These are phyloP conservation scores for Phytopythium mirpurense DNA, from an alignment of 352 stramenopile genomes.

Conservation along the genomic window DNA sequence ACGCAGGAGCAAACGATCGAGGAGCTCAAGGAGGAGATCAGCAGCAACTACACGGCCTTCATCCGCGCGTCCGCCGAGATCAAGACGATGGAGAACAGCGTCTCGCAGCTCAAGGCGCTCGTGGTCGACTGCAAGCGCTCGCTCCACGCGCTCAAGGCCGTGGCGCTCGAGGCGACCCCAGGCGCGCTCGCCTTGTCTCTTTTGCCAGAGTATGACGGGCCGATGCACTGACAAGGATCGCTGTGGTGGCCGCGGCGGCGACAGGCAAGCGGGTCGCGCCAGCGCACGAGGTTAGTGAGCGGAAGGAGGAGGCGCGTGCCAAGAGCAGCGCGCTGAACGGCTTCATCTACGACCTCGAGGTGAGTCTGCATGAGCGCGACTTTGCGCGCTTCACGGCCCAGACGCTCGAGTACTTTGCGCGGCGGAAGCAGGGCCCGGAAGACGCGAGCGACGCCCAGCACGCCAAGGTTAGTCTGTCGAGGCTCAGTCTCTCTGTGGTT, in stretches of 20 bases:
- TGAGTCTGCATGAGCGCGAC: conserved; percentile 56
- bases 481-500: too few species aligned
- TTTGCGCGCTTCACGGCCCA: conserved; percentile 55
- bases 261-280: conserved; percentile 24
- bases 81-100: conserved; percentile 82
- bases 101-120: conserved; percentile 71
- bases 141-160: conserved; percentile 45
- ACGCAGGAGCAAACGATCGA: conserved; percentile 83
- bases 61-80: conserved; percentile 68
- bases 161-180: conserved; percentile 38
- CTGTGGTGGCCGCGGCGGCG: background rate
- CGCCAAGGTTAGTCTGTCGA: conserved; percentile 22
- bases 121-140: conserved; percentile 74
- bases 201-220: background rate
- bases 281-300: conserved; percentile 39
- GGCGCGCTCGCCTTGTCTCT: conserved; percentile 16
- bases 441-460: conserved; percentile 37
- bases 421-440: conserved; percentile 29
- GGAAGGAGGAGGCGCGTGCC: conserved; percentile 36
- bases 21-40: conserved; percentile 80
- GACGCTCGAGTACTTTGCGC: conserved; percentile 47
- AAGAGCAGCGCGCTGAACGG: conserved; percentile 46
- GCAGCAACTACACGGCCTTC: conserved; percentile 77
- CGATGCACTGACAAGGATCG: background rate
- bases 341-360: conserved; percentile 67